Percentiles rank a stretch among this genome's conserved stretches.
These are phyloP conservation scores for Raphanus raphanistrum DNA, from an alignment of 345 rosid genomes.

Conservation along the genomic window DNA sequence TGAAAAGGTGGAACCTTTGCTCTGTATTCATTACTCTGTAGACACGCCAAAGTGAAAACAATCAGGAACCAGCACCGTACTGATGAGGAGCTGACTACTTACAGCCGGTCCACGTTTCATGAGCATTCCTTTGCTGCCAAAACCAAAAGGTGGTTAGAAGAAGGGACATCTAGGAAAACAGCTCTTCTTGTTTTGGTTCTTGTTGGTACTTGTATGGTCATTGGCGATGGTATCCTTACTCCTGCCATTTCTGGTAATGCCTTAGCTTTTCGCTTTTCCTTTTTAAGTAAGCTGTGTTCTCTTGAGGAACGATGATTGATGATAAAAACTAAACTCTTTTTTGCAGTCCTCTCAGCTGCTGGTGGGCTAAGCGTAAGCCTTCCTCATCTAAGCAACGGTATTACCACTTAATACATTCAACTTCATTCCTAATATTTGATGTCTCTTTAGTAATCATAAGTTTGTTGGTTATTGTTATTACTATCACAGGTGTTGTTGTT, in stretches of 20 bases:
- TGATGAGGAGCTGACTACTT: conserved; percentile 94
- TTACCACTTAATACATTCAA: background rate
- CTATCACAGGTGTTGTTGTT: conserved; percentile 68
- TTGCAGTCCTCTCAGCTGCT: conserved; percentile 89
- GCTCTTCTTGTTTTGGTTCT: conserved; percentile 71
- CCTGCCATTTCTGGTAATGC: conserved; percentile 78
- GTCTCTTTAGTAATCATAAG: background rate
- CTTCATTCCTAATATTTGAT: background rate
- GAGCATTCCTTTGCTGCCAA: conserved; percentile 87
- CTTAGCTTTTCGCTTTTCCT: background rate
- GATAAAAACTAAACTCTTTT: background rate
- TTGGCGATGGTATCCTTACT: conserved; percentile 90
- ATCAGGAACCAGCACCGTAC: conserved; percentile 92
- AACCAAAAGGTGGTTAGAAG: conserved; percentile 85
- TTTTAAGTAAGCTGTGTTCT: background rate
- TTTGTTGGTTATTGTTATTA: background rate
- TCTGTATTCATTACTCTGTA: conserved; percentile 73
- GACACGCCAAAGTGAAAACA: conserved; percentile 83
- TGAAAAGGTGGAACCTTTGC: conserved; percentile 91
- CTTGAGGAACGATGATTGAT: background rate
- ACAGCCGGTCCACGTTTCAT: conserved; percentile 79
- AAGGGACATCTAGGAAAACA: conserved; percentile 53
- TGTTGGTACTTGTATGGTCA: conserved; percentile 86
- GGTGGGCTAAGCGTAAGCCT: conserved; percentile 86
- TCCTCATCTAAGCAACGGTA: conserved; percentile 71